Base-by-base conservation (phyloP, 768 basidiomycete species). In the Lyophyllum decastes region DNA sequence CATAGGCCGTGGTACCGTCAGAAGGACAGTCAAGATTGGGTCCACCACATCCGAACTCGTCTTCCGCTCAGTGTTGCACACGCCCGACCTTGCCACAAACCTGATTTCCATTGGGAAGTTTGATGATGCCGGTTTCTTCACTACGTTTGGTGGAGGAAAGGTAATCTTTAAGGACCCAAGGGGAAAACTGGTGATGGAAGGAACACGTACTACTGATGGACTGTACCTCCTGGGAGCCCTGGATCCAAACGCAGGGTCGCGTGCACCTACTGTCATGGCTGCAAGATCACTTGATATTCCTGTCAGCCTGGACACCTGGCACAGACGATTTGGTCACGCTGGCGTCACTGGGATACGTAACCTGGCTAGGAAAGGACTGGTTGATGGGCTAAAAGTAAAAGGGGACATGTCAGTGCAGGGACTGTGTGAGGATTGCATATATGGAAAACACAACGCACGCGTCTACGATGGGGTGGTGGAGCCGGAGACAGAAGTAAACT, bases 31-130 rank as follows among this genome's bases (percentile, higher is more conserved):
- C 4, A 53, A 27, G 40, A 26, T 24, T 3, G 12, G 24, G 19
- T 11, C 2, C 4, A 26, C 22, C 40, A 4, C 22, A 2, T 22
- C 24, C 25, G 40, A 53, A 2, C 40, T 53, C 8, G 16, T 27
- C 3, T 53, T 53, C 41, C 19, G 27, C 1, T 14, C 16, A 2
- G 38, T 40, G 14, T 19, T 43, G 3, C 52, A 53, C 17, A 53
- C 52, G 2, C 52, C 52, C 26, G 17, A 30, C 12, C 52, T 53
- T 8, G 33, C 52, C 2, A 41, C 52, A 21, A 53, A 53, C n/a
- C 55, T 56, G 4, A 43, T 56, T 25, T 56, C 49, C 8, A 33
- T 56, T 11, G 25, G 25, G 16, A 49, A 43, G 19, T 44, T 56
- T 21, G 47, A 56, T 26, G 25, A 8, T 1, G 48, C 47, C 1